phyloP scores from a whole-genome alignment of 1,284 basidiomycete species.

The Cerioporus squamosus region DNA sequence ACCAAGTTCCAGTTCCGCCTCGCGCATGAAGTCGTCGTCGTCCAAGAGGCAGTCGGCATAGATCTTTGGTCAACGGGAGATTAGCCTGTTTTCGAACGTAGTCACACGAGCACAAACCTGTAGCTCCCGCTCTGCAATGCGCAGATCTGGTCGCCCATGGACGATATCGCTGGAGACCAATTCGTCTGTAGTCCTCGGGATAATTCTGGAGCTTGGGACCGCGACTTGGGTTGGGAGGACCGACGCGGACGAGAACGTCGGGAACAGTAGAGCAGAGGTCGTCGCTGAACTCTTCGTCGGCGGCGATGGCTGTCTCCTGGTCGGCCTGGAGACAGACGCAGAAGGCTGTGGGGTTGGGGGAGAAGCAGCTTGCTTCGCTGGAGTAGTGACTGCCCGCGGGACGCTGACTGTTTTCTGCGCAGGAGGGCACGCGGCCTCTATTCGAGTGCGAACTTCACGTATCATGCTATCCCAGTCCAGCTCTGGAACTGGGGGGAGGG shows the following conservation, averaged over 20 bases:
- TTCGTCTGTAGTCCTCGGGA: not conserved
- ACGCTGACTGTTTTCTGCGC: not conserved
- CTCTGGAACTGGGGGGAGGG: conserved; percentile 45
- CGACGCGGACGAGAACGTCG: too few relatives aligned
- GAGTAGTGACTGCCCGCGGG: not conserved
- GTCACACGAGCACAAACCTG: not conserved
- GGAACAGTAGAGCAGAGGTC: not conserved
- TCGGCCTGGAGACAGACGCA: not conserved
- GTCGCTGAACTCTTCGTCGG: too few relatives aligned
- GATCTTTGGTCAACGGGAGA: not conserved
- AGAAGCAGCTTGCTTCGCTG: not conserved
- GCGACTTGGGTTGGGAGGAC: too few relatives aligned
- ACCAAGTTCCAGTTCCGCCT: conserved; percentile 4
- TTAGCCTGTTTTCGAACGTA: not conserved
- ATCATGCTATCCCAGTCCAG: conserved; percentile 54
- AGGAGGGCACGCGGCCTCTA: not conserved
- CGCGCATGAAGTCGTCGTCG: conserved; percentile 16
- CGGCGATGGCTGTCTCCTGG: not conserved
- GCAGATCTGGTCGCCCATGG: not conserved
- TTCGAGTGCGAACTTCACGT: conserved; percentile 5
- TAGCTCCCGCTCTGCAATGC: conserved; percentile 7
- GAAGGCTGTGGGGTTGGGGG: not conserved
- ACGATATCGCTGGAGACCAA: not conserved
- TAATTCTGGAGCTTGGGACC: too few relatives aligned
- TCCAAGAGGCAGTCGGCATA: conserved; percentile 12